phyloP scores from a whole-genome alignment of 1,284 basidiomycete species.

The Fistulina hepatica region DNA sequence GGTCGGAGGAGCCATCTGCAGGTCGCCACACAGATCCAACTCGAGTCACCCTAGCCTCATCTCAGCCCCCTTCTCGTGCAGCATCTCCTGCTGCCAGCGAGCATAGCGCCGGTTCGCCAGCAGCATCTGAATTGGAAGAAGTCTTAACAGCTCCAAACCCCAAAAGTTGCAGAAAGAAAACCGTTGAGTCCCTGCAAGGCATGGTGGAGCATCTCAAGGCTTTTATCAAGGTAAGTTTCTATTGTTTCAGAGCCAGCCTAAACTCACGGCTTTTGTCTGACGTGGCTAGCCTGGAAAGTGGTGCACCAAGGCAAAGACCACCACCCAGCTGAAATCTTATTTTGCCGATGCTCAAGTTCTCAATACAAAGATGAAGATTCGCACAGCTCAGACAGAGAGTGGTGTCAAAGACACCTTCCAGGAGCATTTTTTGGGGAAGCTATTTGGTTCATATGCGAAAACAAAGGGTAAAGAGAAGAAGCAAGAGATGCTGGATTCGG shows the following conservation, averaged over 20 bases:
- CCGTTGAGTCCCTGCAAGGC: slow-evolving; percentile 7
- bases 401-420: slow-evolving; percentile 24
- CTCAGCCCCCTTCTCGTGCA: no score
- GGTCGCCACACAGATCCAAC: no score
- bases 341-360: slow-evolving; percentile 13
- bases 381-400: slow-evolving; percentile 13
- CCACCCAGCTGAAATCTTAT: slow-evolving; percentile 10
- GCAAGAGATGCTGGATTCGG: slow-evolving; percentile 8
- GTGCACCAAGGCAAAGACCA: slow-evolving; percentile 15
- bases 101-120: not conserved
- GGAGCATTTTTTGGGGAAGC: slow-evolving; percentile 15
- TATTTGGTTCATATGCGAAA: slow-evolving; percentile 17
- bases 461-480: slow-evolving; percentile 10
- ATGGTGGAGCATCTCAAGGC: slow-evolving; percentile 12
- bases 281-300: slow-evolving; percentile 15
- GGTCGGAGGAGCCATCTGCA: no score
- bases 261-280: not conserved
- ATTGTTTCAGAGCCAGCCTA: no score
- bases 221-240: slow-evolving; percentile 18
- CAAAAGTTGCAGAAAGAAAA: no score
- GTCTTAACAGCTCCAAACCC: not conserved
- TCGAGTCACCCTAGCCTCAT: no score
- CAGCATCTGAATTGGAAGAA: not conserved
- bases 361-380: slow-evolving; percentile 13
- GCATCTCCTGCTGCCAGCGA: not conserved